phyloP scores from a whole-genome alignment of 352 stramenopile genomes.

The Phytophthora vignae region DNA sequence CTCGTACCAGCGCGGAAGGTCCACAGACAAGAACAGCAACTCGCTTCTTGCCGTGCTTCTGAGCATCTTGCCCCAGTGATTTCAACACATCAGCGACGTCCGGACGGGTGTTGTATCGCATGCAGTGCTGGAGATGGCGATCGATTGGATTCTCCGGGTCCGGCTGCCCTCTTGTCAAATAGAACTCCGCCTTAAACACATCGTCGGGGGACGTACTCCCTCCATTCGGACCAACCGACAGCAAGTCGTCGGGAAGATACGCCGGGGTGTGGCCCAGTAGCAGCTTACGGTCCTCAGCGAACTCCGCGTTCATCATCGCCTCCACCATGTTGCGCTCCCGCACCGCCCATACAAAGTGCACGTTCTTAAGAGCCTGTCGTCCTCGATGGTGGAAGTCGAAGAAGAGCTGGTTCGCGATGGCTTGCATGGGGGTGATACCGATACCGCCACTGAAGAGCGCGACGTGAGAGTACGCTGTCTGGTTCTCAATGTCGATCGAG shows the following conservation, averaged over 20 bases:
- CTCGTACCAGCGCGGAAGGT: constrained; percentile 34
- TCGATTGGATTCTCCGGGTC: constrained; percentile 37
- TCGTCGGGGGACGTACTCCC: constrained; percentile 9
- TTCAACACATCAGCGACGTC: constrained; percentile 30
- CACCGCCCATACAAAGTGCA: constrained; percentile 51
- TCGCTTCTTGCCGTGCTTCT: constrained; percentile 22
- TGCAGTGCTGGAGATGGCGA: constrained; percentile 23
- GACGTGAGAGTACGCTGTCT: constrained; percentile 45
- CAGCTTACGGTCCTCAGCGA: constrained; percentile 8
- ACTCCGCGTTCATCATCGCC: constrained; percentile 27
- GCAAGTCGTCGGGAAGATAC: constrained; percentile 22
- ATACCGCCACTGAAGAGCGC: constrained; percentile 54
- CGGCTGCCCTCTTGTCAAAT: constrained; percentile 33
- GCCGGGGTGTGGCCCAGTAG: constrained; percentile 9
- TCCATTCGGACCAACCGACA: constrained; percentile 5
- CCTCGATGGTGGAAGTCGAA: constrained; percentile 13
- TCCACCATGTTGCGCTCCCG: constrained; percentile 46
- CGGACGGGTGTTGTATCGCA: constrained; percentile 41
- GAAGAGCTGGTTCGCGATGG: constrained; percentile 41
- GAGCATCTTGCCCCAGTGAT: constrained; percentile 30
- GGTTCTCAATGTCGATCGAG: constrained; percentile 45
- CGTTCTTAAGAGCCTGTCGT: constrained; percentile 29
- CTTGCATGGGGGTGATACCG: constrained; percentile 53
- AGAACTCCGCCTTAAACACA: constrained; percentile 46
- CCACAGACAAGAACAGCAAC: constrained; percentile 52